Evolutionary conservation across 306 rosid genomes (phyloP).

Genomic region (Glycine tomentella): DNA sequence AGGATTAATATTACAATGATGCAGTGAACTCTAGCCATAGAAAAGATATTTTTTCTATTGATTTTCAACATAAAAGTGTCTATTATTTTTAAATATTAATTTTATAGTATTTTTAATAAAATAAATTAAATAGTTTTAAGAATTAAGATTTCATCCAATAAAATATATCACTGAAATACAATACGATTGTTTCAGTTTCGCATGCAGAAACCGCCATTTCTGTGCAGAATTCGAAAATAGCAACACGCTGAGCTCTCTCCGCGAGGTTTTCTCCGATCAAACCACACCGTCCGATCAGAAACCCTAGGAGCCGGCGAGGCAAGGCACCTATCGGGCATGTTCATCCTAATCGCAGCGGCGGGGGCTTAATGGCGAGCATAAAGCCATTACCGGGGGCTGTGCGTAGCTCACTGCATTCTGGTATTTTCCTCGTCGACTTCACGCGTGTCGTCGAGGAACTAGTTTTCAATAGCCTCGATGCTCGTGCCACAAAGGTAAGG

Average conservation of each 20-base stretch:
- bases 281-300: constrained; percentile 41
- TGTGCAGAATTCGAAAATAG: neutral
- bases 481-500: constrained; percentile 81
- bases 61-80: neutral
- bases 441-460: constrained; percentile 88
- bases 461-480: constrained; percentile 78
- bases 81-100: too few species aligned
- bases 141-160: too few species aligned
- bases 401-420: constrained; percentile 77
- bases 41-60: too few species aligned
- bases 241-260: neutral
- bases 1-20: too few species aligned
- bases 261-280: constrained; percentile 4
- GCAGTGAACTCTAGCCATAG: too few species aligned
- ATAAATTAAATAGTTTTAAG: too few species aligned
- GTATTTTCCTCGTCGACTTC: constrained; percentile 66
- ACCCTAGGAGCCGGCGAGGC: constrained; percentile 15
- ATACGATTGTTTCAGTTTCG: neutral
- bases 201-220: constrained; percentile 3
- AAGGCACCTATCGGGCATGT: constrained; percentile 1
- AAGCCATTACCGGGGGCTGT: constrained; percentile 63
- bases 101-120: too few species aligned
- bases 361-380: constrained; percentile 61
- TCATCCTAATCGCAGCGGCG: constrained; percentile 13
- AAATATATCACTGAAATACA: too few species aligned